Evolutionary conservation across 176 grass and related monocot genomes (phyloP).

Genomic region (Melocanna baccifera): DNA sequence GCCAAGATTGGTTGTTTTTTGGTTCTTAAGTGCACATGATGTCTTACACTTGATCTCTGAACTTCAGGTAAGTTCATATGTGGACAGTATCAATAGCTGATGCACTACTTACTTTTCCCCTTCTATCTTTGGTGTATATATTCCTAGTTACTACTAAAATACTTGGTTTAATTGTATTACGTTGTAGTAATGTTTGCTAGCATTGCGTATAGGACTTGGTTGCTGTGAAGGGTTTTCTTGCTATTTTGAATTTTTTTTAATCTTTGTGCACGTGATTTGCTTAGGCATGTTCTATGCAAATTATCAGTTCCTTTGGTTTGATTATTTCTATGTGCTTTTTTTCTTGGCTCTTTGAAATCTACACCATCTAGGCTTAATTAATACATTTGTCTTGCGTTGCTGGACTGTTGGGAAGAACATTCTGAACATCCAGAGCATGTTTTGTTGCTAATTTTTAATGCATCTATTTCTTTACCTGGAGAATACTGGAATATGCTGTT

Average conservation of each 20-base stretch:
- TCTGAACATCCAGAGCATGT: not conserved
- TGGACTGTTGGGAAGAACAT: not conserved
- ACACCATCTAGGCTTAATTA: not conserved
- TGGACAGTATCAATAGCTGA: constrained; percentile 55
- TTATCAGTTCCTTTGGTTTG: not conserved
- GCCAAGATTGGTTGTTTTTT: not conserved
- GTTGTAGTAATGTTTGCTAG: not conserved
- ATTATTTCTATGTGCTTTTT: not conserved
- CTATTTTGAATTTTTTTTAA: not conserved
- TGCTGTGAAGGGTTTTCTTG: not conserved
- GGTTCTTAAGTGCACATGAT: constrained; percentile 43
- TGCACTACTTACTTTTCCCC: constrained; percentile 36
- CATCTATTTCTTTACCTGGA: not conserved
- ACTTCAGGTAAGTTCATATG: constrained; percentile 65
- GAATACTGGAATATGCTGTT: not conserved
- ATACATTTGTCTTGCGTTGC: not conserved
- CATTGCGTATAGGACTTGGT: not conserved
- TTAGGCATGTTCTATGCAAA: not conserved
- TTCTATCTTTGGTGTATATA: not conserved
- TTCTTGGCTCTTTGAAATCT: not conserved
- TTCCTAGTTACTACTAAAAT: not conserved
- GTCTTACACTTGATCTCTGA: constrained; percentile 69
- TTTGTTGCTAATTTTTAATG: not conserved
- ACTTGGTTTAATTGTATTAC: not conserved
- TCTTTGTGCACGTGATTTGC: not conserved